Evolutionary conservation across 805 yeast genomes (phyloP), one percentile per base, ranked within the genome.

Genomic region (Schwanniomyces sp.): DNA sequence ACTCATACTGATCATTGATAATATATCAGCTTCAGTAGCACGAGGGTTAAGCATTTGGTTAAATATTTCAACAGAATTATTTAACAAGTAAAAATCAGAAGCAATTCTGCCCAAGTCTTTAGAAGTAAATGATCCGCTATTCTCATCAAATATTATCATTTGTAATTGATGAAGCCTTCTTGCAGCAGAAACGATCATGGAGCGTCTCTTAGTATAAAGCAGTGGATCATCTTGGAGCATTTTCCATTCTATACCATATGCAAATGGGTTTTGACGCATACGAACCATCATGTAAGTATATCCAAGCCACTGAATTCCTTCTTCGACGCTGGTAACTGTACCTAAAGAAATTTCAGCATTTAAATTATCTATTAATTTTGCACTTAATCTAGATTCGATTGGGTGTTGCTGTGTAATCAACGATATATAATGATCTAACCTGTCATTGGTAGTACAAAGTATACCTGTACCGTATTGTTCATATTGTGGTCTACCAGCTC

Each of bases 401-500:
- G 99, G 96, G 65, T 90, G 96, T 60, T 94, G 99, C 51, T 95
- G 96, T 0, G 96, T 84, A 21, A 94, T 77, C 17, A 91, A 74
- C 0, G 94, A 82, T n/a, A 95, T 81, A 58, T 92, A 94, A 56
- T 91, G 96, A 57, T 89, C 95, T 25, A 95, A 67, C 42, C 81
- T 74, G 58, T 92, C 98, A 49, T 78, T 75, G 0, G 96, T 76
- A 0, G 99, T 94, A 63, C 94, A 84, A 41, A 94, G 70, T 21
- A 91, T 83, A 74, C 98, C 98, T 2, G 92, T 88, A 76, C 99
- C 99, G 60, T 79, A 85, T 47, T 81, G 81, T 56, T 92, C 96
- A 66, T 82, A 94, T 57, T 95, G 99, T 0, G 99, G 99, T 69
- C 99, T 83, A 70, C 99, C 99, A 25, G 99, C 99, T 73, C 99